Evolutionary conservation across 257 asterid genomes (phyloP).

Genomic region (Solanum ossicruentum): DNA sequence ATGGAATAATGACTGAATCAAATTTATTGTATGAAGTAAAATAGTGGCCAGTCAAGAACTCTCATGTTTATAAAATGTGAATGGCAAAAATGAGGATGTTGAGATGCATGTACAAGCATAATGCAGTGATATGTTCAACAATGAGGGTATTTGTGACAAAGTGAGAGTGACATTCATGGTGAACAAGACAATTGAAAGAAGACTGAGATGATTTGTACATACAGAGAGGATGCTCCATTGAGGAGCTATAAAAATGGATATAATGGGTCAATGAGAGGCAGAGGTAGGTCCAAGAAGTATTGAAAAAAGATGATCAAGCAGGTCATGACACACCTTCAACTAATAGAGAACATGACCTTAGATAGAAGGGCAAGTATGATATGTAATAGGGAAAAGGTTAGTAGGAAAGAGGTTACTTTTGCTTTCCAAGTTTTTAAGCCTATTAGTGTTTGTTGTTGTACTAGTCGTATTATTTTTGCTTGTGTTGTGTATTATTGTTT

Average conservation of each 20-base stretch:
- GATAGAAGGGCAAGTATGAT: not conserved
- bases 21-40: no score
- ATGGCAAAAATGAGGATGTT: not conserved
- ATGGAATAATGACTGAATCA: no score
- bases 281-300: not conserved
- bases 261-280: not conserved
- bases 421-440: not conserved
- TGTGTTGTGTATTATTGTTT: not conserved
- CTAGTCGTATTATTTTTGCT: not conserved
- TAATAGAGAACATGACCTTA: not conserved
- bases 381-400: no score
- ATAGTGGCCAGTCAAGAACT: not conserved
- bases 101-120: no score
- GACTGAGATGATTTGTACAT: not conserved
- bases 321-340: not conserved
- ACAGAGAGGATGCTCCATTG: no score
- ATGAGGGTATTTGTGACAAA: not conserved
- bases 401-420: not conserved
- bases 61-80: no score
- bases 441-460: not conserved
- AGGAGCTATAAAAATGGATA: not conserved
- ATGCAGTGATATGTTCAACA: not conserved
- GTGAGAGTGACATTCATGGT: not conserved
- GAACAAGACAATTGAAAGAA: no score
- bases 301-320: no score